phyloP scores from a whole-genome alignment of 306 rosid genomes.

The Cucumis hystrix region DNA sequence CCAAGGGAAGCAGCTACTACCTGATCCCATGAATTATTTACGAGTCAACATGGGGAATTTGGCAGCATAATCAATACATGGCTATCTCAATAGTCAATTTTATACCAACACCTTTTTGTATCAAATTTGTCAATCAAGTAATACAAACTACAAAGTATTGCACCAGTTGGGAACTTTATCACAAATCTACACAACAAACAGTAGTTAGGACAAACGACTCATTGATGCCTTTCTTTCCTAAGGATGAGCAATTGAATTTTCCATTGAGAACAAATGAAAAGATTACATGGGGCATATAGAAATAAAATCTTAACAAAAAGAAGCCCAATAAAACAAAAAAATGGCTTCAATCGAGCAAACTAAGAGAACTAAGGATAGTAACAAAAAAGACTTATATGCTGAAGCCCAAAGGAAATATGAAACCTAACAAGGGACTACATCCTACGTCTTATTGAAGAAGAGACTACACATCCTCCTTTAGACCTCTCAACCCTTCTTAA shows the following conservation, averaged over 20 bases:
- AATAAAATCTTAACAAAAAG: neutral
- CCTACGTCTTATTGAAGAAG: neutral
- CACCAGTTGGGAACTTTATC: neutral
- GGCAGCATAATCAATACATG: neutral
- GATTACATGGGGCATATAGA: neutral
- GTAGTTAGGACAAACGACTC: neutral
- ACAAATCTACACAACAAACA: neutral
- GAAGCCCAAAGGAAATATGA: neutral
- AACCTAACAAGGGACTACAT: neutral
- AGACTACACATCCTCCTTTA: neutral
- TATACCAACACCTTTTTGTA: neutral
- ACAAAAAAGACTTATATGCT: neutral
- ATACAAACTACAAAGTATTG: neutral
- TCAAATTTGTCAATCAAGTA: neutral
- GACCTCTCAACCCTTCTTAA: neutral
- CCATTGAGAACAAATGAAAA: neutral
- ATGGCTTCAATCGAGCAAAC: neutral
- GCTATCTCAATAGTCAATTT: neutral
- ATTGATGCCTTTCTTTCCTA: neutral
- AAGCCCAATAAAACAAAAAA: neutral
- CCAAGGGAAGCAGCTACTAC: slow-evolving; percentile 57
- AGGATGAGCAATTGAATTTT: neutral
- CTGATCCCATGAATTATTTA: slow-evolving; percentile 26
- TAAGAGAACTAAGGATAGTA: neutral
- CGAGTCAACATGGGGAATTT: neutral